Conservation (phyloP, 305 asterid species). For the Plantago lanceolata region DNA sequence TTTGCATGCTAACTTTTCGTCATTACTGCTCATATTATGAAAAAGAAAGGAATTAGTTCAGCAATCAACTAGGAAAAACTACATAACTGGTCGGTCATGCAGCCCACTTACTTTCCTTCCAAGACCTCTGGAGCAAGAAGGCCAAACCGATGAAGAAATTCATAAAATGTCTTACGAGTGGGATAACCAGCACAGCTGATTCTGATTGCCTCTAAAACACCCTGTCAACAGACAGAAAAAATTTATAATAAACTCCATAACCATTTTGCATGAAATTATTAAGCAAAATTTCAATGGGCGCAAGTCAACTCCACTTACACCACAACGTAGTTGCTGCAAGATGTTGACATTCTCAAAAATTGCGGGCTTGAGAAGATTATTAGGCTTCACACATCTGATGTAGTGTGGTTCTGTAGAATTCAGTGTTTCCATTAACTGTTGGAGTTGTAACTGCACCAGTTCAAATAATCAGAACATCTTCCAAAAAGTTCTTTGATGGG, state of each 20-base stretch:
- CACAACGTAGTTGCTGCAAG: constrained; percentile 95
- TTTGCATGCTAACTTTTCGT: constrained; percentile 67
- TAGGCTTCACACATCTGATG: constrained; percentile 94
- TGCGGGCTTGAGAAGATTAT: constrained; percentile 81
- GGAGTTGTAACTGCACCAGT: constrained; percentile 76
- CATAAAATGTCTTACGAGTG: constrained; percentile 82
- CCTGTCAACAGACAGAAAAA: constrained; percentile 44
- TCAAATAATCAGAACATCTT: constrained; percentile 28
- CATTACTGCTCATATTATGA: constrained; percentile 46
- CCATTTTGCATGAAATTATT: constrained; percentile 16
- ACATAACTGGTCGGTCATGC: constrained; percentile 13
- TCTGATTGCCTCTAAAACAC: constrained; percentile 92
- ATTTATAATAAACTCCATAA: constrained; percentile 15
- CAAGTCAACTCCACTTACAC: constrained; percentile 56
- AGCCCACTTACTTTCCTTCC: constrained; percentile 76
- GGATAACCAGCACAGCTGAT: constrained; percentile 98
- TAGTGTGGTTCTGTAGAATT: constrained; percentile 93
- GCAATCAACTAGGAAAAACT: constrained; percentile 24
- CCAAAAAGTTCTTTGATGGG: constrained; percentile 12
- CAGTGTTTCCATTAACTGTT: constrained; percentile 82
- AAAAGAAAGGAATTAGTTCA: constrained; percentile 24
- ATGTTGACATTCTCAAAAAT: constrained; percentile 75
- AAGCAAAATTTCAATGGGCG: constrained; percentile 19
- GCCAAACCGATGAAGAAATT: constrained; percentile 75
- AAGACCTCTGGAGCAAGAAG: constrained; percentile 86